Percentiles rank a stretch among this genome's conserved stretches.
Evolutionary conservation across 129 eudicot species (phyloP).

Genomic region (Sambucus nigra): DNA sequence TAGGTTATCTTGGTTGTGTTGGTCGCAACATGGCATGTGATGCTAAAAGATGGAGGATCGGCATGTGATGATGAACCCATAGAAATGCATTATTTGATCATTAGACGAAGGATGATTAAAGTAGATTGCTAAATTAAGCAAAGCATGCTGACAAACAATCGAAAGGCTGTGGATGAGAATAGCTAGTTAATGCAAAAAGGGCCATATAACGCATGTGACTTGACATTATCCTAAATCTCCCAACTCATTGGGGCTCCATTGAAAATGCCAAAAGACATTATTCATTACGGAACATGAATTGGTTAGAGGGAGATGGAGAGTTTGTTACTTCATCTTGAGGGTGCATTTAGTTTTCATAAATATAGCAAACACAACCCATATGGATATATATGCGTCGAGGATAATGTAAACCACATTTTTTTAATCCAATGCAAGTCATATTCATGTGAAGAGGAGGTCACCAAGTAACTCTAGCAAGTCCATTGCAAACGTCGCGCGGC

Average conservation of each 20-base stretch:
- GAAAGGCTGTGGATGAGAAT: conserved; percentile 20
- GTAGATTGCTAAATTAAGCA: conserved; percentile 31
- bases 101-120: conserved; percentile 5
- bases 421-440: too few species aligned
- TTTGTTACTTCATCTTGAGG: conserved; percentile 10
- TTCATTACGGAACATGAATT: conserved; percentile 7
- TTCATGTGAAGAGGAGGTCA: conserved; percentile 8
- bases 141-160: conserved; percentile 14
- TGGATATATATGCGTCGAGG: neutral
- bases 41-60: conserved; percentile 18
- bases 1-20: conserved; percentile 5
- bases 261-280: conserved; percentile 8
- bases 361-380: conserved; percentile 6
- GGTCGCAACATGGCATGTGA: conserved; percentile 37
- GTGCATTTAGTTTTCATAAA: conserved; percentile 2
- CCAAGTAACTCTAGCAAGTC: conserved; percentile 17
- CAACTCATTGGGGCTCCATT: conserved; percentile 20
- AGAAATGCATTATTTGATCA: conserved; percentile 6
- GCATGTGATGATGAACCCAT: conserved; percentile 20
- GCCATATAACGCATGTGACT: conserved; percentile 21
- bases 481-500: too few species aligned
- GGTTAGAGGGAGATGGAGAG: conserved; percentile 9
- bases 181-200: conserved; percentile 17
- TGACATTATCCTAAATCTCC: conserved; percentile 24
- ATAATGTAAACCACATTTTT: too few species aligned